These are phyloP conservation scores for Penicillium silybi DNA, from an alignment of 495 filamentous ascomycete species.

Conservation along the genomic window DNA sequence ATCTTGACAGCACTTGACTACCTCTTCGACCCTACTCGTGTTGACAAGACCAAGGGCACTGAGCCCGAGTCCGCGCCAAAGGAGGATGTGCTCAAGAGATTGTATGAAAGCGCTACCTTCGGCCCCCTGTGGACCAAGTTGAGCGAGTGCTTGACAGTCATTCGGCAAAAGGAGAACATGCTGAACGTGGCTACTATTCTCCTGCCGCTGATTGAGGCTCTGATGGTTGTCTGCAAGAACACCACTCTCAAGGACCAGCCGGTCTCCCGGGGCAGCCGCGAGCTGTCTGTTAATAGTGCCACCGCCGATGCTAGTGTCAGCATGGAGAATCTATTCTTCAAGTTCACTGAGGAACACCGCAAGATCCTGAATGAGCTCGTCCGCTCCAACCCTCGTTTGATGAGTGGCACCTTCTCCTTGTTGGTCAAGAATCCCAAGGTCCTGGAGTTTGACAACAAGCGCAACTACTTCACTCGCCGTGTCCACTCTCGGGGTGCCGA, in stretches of 20 bases:
- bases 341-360: constrained; percentile 95
- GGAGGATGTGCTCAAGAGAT: constrained; percentile 75
- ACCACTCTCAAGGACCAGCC: constrained; percentile 72
- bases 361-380: constrained; percentile 98
- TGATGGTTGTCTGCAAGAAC: constrained; percentile 99
- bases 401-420: constrained; percentile 95
- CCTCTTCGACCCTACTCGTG: constrained; percentile 74
- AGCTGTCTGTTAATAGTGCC: constrained; percentile 71
- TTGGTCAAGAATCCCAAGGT: constrained; percentile 99
- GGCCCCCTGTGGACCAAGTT: constrained; percentile 87
- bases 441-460: constrained; percentile 98
- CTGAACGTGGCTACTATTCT: constrained; percentile 95
- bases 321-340: constrained; percentile 93
- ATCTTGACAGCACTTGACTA: constrained; percentile 96
- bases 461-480: constrained; percentile 95
- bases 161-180: constrained; percentile 88
- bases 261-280: constrained; percentile 55
- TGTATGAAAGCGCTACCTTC: constrained; percentile 91
- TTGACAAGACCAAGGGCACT: constrained; percentile 49
- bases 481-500: constrained; percentile 73
- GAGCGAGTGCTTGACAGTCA: constrained; percentile 84
- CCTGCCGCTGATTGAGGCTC: constrained; percentile 84
- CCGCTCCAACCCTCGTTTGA: constrained; percentile 91
- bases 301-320: constrained; percentile 63
- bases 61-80: constrained; percentile 53